These are phyloP conservation scores for Pseudoturritis turrita DNA, from an alignment of 345 rosid genomes.

Conservation along the genomic window DNA sequence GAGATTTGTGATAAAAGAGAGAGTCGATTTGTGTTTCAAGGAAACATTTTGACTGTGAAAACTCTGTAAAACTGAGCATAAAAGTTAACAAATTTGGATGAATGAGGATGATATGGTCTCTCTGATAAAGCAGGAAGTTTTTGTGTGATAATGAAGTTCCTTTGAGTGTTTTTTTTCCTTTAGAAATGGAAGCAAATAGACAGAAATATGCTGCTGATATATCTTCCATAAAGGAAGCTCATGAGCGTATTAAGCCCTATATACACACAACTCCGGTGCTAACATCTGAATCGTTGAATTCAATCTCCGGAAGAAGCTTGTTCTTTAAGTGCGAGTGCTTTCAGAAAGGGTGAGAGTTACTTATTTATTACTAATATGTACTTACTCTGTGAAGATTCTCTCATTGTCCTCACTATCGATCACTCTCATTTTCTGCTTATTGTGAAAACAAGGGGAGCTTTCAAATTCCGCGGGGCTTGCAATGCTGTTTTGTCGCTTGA, in stretches of 20 bases:
- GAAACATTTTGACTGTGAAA: background rate
- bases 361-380: background rate
- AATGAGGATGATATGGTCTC: background rate
- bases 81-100: background rate
- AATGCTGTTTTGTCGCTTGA: conserved; percentile 75
- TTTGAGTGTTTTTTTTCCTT: background rate
- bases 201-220: conserved; percentile 74
- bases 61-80: background rate
- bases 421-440: background rate
- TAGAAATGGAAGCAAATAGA: conserved; percentile 43
- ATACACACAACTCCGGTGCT: conserved; percentile 71
- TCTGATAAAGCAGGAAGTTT: background rate
- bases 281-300: conserved; percentile 61
- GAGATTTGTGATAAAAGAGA: background rate
- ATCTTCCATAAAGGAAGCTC: conserved; percentile 70
- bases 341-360: conserved; percentile 72
- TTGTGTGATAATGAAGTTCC: background rate
- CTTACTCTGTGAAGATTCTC: background rate
- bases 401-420: background rate
- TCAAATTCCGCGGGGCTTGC: conserved; percentile 92
- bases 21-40: background rate
- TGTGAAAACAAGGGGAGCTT: conserved; percentile 61
- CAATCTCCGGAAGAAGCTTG: conserved; percentile 53
- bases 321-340: conserved; percentile 88
- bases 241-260: conserved; percentile 48